Evolutionary conservation across 345 rosid species (phyloP), one percentile per base, ranked within the genome.

Genomic region (Draba incana): DNA sequence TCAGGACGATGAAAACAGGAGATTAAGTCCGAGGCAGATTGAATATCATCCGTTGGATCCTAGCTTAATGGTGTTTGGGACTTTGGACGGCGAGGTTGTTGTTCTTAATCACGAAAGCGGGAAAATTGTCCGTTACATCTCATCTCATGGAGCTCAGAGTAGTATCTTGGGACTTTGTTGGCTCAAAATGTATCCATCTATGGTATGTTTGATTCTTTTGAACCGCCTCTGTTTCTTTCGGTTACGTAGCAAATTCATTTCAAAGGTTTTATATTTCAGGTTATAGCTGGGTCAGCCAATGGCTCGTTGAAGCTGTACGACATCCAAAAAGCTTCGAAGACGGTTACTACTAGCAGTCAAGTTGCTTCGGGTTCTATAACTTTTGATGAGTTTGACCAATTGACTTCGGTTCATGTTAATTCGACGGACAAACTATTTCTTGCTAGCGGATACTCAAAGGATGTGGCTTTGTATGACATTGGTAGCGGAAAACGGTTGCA

Each of bases 131-230:
- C 72, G 92, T 64, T 81, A 81, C 76, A 80, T 90, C 41, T 86
- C 96, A 39, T 90, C 92, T 16, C 55, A 78, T 46, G 96, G 97
- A 66, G 90, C 83, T 61, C 81, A 77, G 83, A 88, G 85, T 71
- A 90, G 89, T 47, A 86, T 93, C 53, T 78, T 90, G 83, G 98
- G 98, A 43, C 96, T 93, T 71, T 93, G 94, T 75, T 93, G 98
- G 98, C 96, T 93, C 79, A 93, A 83, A 80, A 84, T 70, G 44
- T 67, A 75, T 82, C 97, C 97, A 54, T 84, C 88, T 41, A 87
- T 84, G 97, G 97, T 92, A 81, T 8, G n/a, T 28, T 46, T 25
- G 6, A 35, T 37, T 4, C 0, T 0, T 12, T 48, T 41, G 12
- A 5, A 31, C 44, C 27, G 10, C 11, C 24, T 43, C 16, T 44